Conservation (phyloP, 805 yeast genomes). For the Saccharomycopsis fibuligera region DNA sequence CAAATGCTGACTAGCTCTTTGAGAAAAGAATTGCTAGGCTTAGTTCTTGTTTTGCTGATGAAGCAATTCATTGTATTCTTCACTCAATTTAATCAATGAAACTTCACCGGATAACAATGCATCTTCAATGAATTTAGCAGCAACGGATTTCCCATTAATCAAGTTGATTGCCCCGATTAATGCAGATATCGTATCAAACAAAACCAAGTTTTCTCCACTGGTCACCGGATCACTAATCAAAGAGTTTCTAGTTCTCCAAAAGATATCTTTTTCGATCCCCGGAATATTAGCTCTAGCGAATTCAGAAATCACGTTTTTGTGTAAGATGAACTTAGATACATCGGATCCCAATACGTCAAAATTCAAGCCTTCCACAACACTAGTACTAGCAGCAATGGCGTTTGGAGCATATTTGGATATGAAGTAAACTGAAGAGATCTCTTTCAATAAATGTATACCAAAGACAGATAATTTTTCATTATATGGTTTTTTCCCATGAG, state of each 20-base stretch:
- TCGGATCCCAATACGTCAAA: slow-evolving; percentile 57
- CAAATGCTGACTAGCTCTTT: no score
- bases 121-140: slow-evolving; percentile 50
- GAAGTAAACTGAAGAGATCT: slow-evolving; percentile 39
- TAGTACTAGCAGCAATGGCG: not conserved
- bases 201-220: slow-evolving; percentile 52
- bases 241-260: slow-evolving; percentile 59
- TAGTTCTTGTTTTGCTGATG: no score
- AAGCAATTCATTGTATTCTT: no score
- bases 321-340: slow-evolving; percentile 43
- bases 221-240: slow-evolving; percentile 36
- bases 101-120: slow-evolving; percentile 36
- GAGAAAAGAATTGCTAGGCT: no score
- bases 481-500: slow-evolving; percentile 83
- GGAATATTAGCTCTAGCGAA: slow-evolving; percentile 39
- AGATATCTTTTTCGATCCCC: slow-evolving; percentile 47
- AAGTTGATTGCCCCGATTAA: slow-evolving; percentile 64
- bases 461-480: slow-evolving; percentile 76
- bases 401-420: slow-evolving; percentile 20
- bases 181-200: slow-evolving; percentile 51
- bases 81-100: slow-evolving; percentile 13
- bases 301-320: slow-evolving; percentile 43
- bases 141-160: slow-evolving; percentile 52
- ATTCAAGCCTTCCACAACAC: slow-evolving; percentile 34
- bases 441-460: slow-evolving; percentile 59